Evolutionary conservation across 176 grass and related monocot genomes (phyloP), one percentile per base, ranked within the genome.

Genomic region (Ampelocalamus luodianensis): DNA sequence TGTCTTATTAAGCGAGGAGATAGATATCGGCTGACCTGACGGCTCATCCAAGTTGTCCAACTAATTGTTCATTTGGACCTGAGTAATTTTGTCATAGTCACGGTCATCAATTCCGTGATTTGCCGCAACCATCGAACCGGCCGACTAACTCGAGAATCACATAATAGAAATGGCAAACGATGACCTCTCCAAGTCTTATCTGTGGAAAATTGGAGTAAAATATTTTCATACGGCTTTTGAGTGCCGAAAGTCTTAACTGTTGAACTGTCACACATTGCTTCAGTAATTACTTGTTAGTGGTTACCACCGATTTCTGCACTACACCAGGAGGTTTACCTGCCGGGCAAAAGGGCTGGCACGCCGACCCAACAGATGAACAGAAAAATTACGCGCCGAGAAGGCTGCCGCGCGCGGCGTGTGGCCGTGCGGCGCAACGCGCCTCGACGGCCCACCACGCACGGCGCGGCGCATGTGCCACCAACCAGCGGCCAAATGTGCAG

Each of bases 371-470:
- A 2, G 54, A 3, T 3, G 54, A n/a, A 20, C 6, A 8, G 8
- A 22, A 4, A 10, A 58, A 10, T 3, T 9, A 22, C 20, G 55
- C 68, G 27, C 42, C 69, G 1, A 26, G 48, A 72, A 27, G 42
- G n/a, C 40, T 65, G 77, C 55, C 75, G 23, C 75, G 14, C 37
- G 39, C 23, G 16, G 76, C 56, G 60, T 32, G 39, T 78, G 76
- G 13, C 76, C 75, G 54, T 40, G 74, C 54, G 7, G 42, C 18
- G 3, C 38, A 13, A 26, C 72, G 72, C 34, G 22, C 12, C 62
- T 12, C 63, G 78, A 14, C 67, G 66, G 23, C 69, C 55, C 81
- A 60, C 54, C 54, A 5, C 68, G 53, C 53, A 63, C 55, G 81
- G 80, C 68, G 22, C 50, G 23, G 49, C 51, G 55, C n/a, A 14